phyloP scores from a whole-genome alignment of 176 grass and related monocot species.

The Oryza glaberrima region DNA sequence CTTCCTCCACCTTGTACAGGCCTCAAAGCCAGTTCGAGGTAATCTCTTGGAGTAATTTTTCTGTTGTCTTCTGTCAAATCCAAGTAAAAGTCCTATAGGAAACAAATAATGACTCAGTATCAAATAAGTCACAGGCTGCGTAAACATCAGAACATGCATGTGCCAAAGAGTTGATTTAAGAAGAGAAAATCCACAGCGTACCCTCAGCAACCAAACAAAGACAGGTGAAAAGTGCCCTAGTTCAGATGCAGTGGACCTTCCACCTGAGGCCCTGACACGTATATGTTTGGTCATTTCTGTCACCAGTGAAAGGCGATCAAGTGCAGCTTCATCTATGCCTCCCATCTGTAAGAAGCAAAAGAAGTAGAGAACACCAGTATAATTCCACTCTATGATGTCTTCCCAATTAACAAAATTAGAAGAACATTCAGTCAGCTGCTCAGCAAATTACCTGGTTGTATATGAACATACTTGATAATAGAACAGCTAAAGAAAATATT shows the following conservation, averaged over 20 bases:
- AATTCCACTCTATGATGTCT: constrained; percentile 13
- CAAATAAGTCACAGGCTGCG: constrained; percentile 12
- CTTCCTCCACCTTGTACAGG: constrained; percentile 79
- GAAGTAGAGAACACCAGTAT: not conserved
- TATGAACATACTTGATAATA: constrained; percentile 98
- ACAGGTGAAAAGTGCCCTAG: constrained; percentile 95
- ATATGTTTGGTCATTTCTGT: constrained; percentile 99
- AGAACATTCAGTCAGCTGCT: constrained; percentile 3
- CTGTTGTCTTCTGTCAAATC: constrained; percentile 89
- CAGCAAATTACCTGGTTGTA: constrained; percentile 85
- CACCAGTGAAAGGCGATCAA: constrained; percentile 93
- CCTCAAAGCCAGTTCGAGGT: constrained; percentile 87
- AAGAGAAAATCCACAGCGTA: constrained; percentile 33
- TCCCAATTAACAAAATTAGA: not conserved
- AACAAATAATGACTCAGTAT: constrained; percentile 21
- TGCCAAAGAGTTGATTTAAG: constrained; percentile 6
- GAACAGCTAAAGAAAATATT: constrained; percentile 96
- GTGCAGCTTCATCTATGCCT: constrained; percentile 93
- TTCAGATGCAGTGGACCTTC: constrained; percentile 81
- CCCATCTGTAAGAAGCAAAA: constrained; percentile 69
- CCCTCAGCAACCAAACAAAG: constrained; percentile 98
- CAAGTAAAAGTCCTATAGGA: constrained; percentile 86
- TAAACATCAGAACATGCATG: constrained; percentile 5
- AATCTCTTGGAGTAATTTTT: constrained; percentile 95
- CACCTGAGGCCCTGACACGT: constrained; percentile 86